These are phyloP conservation scores for Dovyalis caffra DNA, from an alignment of 345 rosid genomes.

Conservation along the genomic window DNA sequence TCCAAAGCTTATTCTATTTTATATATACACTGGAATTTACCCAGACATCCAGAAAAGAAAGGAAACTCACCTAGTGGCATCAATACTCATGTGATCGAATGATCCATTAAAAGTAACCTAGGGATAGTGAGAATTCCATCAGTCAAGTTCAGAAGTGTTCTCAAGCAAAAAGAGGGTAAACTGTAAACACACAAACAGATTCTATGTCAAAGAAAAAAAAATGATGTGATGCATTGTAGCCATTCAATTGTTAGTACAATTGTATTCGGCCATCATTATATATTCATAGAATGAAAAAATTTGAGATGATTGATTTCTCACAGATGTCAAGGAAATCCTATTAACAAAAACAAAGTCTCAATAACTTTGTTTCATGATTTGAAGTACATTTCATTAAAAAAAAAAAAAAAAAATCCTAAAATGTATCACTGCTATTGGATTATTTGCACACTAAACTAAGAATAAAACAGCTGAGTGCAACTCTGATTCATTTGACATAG, in stretches of 20 bases:
- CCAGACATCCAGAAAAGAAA: constrained; percentile 10
- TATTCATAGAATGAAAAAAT: too few species aligned
- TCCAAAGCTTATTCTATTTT: neutral
- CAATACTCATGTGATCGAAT: constrained; percentile 93
- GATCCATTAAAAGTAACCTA: constrained; percentile 98
- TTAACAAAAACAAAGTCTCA: too few species aligned
- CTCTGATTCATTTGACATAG: too few species aligned
- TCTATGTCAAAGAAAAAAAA: neutral
- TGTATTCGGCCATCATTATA: neutral
- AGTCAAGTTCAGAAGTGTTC: constrained; percentile 15
- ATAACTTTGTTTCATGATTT: too few species aligned
- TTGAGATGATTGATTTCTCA: too few species aligned
- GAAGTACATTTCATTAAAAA: too few species aligned
- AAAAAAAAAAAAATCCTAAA: too few species aligned
- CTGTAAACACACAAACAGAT: neutral
- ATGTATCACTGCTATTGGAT: too few species aligned
- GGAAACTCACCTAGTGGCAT: constrained; percentile 76
- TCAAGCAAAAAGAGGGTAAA: neutral
- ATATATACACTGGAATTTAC: neutral
- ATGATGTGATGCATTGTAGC: neutral
- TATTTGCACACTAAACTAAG: too few species aligned
- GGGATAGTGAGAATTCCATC: constrained; percentile 3
- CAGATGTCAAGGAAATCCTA: too few species aligned
- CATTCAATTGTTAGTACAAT: neutral
- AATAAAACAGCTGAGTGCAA: too few species aligned